A percentile compares a stretch with the other conserved stretches of the same genome.
These are phyloP conservation scores for Closterium sp. DNA, from an alignment of 139 green algal species.

Conservation along the genomic window DNA sequence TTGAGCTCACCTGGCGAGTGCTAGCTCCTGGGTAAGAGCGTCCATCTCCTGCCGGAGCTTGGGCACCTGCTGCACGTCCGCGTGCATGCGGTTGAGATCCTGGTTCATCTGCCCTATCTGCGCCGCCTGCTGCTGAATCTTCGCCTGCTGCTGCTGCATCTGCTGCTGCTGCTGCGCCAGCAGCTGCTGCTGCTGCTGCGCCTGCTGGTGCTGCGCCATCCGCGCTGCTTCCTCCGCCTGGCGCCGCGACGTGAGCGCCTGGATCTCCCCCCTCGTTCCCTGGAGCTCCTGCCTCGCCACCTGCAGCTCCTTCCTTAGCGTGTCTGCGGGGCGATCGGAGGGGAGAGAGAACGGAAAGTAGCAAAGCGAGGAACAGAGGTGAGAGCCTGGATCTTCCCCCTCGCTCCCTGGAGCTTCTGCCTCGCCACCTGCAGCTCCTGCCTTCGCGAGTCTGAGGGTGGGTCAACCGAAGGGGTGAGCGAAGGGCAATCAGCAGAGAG, in stretches of 20 bases:
- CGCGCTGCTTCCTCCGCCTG: slow-evolving; percentile 21
- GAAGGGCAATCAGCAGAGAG: background rate
- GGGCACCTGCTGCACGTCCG: background rate
- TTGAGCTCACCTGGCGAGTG: background rate
- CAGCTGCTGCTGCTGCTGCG: slow-evolving; percentile 21
- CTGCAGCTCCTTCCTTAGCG: slow-evolving; percentile 21
- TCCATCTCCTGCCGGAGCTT: background rate
- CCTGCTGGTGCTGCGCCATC: slow-evolving; percentile 11
- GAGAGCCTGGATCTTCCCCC: background rate
- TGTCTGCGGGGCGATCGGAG: background rate
- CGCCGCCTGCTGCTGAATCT: slow-evolving; percentile 25
- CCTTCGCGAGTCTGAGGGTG: slow-evolving; percentile 29
- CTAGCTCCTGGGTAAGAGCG: background rate
- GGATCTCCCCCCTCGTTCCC: background rate
- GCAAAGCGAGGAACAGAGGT: background rate
- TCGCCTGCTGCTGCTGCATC: slow-evolving; percentile 20
- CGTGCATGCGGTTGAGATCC: background rate
- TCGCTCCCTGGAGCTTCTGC: background rate
- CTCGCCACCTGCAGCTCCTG: background rate
- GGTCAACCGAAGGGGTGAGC: background rate
- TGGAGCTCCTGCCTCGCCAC: slow-evolving; percentile 21
- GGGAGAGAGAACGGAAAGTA: background rate
- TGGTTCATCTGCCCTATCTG: slow-evolving; percentile 25
- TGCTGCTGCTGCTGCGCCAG: slow-evolving; percentile 10
- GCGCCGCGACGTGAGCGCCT: background rate